phyloP scores from a whole-genome alignment of 2,329 filamentous ascomycete genomes.

The Plectosphaerella cucumerina region DNA sequence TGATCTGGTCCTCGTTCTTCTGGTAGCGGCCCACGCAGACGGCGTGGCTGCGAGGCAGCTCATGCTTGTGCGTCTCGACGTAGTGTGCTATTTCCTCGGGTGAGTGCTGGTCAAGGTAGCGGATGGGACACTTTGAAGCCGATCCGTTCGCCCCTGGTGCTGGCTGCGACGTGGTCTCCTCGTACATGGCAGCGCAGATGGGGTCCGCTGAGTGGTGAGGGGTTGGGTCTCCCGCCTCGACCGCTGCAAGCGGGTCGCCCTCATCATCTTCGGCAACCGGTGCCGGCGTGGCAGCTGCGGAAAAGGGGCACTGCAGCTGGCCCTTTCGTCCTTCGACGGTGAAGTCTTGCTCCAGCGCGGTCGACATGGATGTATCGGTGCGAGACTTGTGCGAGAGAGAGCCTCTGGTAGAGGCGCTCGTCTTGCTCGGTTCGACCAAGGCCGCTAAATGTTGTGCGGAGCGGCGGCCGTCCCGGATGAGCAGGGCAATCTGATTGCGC shows the following conservation, averaged over 20 bases:
- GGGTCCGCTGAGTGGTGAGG: constrained; percentile 52
- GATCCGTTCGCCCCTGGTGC: constrained; percentile 45
- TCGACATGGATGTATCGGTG: constrained; percentile 54
- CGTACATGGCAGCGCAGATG: constrained; percentile 61
- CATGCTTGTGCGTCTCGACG: constrained; percentile 92
- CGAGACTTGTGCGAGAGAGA: constrained; percentile 39
- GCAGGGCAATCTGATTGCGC: constrained; percentile 56
- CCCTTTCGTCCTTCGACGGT: constrained; percentile 81
- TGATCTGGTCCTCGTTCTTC: constrained; percentile 78
- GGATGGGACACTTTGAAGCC: constrained; percentile 77
- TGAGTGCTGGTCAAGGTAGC: constrained; percentile 86
- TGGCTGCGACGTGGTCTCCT: constrained; percentile 52
- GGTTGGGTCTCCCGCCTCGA: constrained; percentile 27
- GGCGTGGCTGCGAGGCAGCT: constrained; percentile 89
- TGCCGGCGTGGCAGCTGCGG: constrained; percentile 32
- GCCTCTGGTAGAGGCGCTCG: constrained; percentile 44
- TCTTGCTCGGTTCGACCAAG: constrained; percentile 46
- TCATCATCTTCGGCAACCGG: constrained; percentile 18
- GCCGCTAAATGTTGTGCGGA: constrained; percentile 50
- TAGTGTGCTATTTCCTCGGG: constrained; percentile 91
- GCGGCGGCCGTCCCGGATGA: constrained; percentile 60
- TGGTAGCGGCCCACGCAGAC: constrained; percentile 89
- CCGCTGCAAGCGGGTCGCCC: constrained; percentile 13
- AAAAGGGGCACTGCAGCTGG: constrained; percentile 77
- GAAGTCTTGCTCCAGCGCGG: constrained; percentile 80